Conservation (phyloP, 129 eudicot genomes). For the Escallonia herrerae region DNA sequence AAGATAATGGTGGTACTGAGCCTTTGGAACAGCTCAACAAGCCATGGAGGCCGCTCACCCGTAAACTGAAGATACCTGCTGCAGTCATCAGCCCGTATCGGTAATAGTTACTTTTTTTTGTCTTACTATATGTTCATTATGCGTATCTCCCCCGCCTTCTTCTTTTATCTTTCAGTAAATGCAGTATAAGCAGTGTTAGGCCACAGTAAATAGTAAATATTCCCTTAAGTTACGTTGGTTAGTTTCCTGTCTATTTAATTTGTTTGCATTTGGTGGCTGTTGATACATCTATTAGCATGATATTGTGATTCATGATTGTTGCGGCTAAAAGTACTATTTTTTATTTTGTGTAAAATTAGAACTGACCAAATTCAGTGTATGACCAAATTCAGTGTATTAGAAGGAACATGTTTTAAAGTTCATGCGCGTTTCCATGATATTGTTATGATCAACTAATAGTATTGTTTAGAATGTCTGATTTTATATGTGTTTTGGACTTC, state of each 20-base stretch:
- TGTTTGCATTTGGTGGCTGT: too few species aligned
- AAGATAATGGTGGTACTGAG: slow-evolving; percentile 29
- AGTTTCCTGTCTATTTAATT: background rate
- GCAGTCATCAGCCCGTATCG: slow-evolving; percentile 75
- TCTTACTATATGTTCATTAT: background rate
- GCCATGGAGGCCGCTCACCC: slow-evolving; percentile 83
- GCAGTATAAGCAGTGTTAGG: background rate
- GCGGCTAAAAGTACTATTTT: too few species aligned
- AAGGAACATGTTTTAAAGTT: too few species aligned
- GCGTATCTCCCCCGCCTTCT: background rate
- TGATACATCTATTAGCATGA: background rate
- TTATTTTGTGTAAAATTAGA: too few species aligned
- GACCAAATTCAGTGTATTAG: too few species aligned
- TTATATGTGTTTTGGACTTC: too few species aligned
- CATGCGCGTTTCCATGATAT: too few species aligned
- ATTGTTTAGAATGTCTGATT: too few species aligned
- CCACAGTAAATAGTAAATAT: too few species aligned
- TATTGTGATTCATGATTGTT: background rate
- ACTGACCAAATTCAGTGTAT: too few species aligned
- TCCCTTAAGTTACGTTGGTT: too few species aligned
- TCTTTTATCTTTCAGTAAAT: background rate
- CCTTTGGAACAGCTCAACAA: slow-evolving; percentile 52
- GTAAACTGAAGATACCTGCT: slow-evolving; percentile 65
- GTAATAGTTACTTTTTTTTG: slow-evolving; percentile 19
- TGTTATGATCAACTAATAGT: too few species aligned